Conservation (phyloP, 192 early-diverging fungal species). For the Paraglomus brasilianum region DNA sequence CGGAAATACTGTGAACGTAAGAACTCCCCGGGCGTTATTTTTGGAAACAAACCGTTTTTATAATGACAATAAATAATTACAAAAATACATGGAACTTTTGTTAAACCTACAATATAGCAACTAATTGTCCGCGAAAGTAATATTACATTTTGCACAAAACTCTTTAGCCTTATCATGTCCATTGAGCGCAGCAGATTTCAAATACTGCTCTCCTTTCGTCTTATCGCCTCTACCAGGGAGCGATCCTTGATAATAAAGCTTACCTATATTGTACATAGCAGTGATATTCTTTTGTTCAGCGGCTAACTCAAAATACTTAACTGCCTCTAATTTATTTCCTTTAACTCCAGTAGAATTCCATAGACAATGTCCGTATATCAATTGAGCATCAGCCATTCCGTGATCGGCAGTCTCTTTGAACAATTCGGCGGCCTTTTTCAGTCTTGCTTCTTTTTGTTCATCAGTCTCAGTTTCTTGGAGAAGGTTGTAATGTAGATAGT, state of each 20-base stretch:
- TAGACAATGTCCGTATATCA: slow-evolving; percentile 27
- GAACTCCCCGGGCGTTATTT: no score
- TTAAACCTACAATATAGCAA: no score
- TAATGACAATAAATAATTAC: no score
- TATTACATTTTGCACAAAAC: slow-evolving; percentile 10
- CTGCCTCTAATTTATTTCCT: slow-evolving; percentile 6
- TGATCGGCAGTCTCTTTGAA: slow-evolving; percentile 17
- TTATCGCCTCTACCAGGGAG: not conserved
- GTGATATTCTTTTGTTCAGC: slow-evolving; percentile 24
- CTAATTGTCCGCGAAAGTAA: not conserved
- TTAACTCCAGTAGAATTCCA: not conserved
- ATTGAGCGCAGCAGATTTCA: slow-evolving; percentile 20
- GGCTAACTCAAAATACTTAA: slow-evolving; percentile 15
- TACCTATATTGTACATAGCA: slow-evolving; percentile 30
- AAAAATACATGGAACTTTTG: no score
- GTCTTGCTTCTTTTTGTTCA: not conserved
- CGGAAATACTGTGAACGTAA: no score
- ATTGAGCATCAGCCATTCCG: slow-evolving; percentile 17
- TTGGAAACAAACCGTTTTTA: no score
- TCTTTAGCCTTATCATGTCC: slow-evolving; percentile 10
- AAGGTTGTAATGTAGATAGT: slow-evolving; percentile 17
- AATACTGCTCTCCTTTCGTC: slow-evolving; percentile 19
- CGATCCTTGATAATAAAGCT: slow-evolving; percentile 26
- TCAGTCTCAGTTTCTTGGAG: not conserved
- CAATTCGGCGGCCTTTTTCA: not conserved